These are phyloP conservation scores for Paramyrothecium sp. DNA, from an alignment of 2,329 filamentous ascomycete genomes.

Conservation along the genomic window DNA sequence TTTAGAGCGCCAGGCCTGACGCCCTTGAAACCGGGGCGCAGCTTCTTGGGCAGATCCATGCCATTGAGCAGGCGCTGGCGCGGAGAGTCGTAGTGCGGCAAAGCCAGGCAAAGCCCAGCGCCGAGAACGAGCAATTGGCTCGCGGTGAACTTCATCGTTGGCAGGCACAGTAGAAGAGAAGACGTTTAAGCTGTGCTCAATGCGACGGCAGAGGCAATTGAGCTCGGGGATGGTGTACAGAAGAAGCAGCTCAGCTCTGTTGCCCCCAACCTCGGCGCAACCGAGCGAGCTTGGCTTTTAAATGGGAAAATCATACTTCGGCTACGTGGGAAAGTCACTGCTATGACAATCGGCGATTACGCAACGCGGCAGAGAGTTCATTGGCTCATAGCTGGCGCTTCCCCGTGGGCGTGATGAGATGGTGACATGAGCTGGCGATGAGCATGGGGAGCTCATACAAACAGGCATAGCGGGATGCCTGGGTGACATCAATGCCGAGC, in stretches of 20 bases:
- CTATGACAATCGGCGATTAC: background rate
- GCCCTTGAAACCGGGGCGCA: slow-evolving; percentile 22
- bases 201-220: background rate
- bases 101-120: slow-evolving; percentile 17
- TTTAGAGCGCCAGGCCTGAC: slow-evolving; percentile 22
- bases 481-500: slow-evolving; percentile 1
- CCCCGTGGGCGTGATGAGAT: background rate
- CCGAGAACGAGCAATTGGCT: slow-evolving; percentile 23
- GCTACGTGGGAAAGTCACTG: background rate
- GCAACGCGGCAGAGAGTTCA: background rate
- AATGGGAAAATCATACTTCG: background rate
- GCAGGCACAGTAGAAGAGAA: background rate
- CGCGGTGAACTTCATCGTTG: slow-evolving; percentile 23
- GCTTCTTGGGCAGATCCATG: slow-evolving; percentile 43
- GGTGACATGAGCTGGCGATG: background rate
- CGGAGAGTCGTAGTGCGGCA: slow-evolving; percentile 45
- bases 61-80: slow-evolving; percentile 53
- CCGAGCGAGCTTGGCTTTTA: background rate
- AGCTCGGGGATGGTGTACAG: background rate
- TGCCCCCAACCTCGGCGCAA: too few relatives aligned
- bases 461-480: background rate
- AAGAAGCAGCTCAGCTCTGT: background rate
- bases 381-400: background rate
- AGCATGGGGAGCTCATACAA: background rate
- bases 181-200: background rate